Conservation (phyloP, 1,139 yeast species). For the Arxiozyma telluris region DNA sequence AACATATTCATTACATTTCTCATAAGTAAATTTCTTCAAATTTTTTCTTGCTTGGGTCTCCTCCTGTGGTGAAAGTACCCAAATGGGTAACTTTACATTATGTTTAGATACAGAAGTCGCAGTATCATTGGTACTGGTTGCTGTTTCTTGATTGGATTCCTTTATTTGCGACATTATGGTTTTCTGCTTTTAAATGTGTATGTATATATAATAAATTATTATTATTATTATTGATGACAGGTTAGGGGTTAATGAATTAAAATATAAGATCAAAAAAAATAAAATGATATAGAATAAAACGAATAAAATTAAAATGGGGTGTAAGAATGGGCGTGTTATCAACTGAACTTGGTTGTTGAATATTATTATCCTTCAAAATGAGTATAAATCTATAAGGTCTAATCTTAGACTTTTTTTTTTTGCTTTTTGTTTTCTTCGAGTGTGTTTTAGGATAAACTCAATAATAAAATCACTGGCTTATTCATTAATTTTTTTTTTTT, state of each 20-base stretch:
- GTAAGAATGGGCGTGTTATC: neutral
- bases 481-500: too few relatives aligned
- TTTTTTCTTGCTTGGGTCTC: conserved; percentile 72
- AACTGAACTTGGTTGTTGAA: too few relatives aligned
- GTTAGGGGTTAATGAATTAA: neutral
- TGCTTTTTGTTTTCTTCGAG: too few relatives aligned
- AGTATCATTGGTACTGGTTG: neutral
- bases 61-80: conserved; percentile 82
- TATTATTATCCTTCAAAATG: neutral
- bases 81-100: conserved; percentile 45
- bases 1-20: conserved; percentile 60
- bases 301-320: too few relatives aligned
- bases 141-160: neutral
- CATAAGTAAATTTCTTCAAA: conserved; percentile 69
- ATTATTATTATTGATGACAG: neutral
- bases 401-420: too few relatives aligned
- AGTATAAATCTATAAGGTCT: too few relatives aligned
- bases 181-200: too few relatives aligned
- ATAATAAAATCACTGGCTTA: too few relatives aligned
- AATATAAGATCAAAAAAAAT: neutral
- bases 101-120: conserved; percentile 1
- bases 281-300: too few relatives aligned
- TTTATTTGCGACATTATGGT: neutral
- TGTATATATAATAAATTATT: too few relatives aligned
- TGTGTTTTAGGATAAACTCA: too few relatives aligned